phyloP scores from a whole-genome alignment of 768 basidiomycete genomes.

The Suillus luteus region DNA sequence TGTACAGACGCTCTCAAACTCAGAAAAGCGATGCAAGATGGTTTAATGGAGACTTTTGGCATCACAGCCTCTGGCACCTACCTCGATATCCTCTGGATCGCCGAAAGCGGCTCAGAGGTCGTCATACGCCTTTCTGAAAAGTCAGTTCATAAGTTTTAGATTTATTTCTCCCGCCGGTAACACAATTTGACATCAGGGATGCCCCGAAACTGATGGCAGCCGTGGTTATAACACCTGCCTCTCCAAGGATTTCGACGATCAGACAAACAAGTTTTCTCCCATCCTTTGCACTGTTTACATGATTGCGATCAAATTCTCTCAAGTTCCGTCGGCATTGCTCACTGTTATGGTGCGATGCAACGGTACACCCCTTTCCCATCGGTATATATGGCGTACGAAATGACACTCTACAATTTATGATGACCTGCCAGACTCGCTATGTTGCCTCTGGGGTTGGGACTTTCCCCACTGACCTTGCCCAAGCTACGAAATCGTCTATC shows the following conservation, averaged over 20 bases:
- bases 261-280: conserved; percentile 35
- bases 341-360: background rate
- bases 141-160: conserved; percentile 24
- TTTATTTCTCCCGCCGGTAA: background rate
- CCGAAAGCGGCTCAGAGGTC: conserved; percentile 23
- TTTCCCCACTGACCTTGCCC: conserved; percentile 41
- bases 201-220: conserved; percentile 28
- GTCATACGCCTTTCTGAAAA: conserved; percentile 19
- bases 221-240: conserved; percentile 23
- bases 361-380: background rate
- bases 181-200: background rate
- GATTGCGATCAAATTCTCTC: background rate
- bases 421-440: background rate
- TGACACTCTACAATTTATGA: background rate
- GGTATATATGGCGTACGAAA: conserved; percentile 4
- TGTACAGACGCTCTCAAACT: conserved; percentile 44
- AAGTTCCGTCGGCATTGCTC: background rate
- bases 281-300: conserved; percentile 21
- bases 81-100: conserved; percentile 60
- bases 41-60: conserved; percentile 57
- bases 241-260: conserved; percentile 26
- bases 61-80: conserved; percentile 50
- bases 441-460: background rate
- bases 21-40: conserved; percentile 57
- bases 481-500: conserved; percentile 82